Percentiles rank a stretch among this genome's conserved stretches.
phyloP scores from a whole-genome alignment of 2,329 filamentous ascomycete genomes.

The Beauveria rudraprayagi region DNA sequence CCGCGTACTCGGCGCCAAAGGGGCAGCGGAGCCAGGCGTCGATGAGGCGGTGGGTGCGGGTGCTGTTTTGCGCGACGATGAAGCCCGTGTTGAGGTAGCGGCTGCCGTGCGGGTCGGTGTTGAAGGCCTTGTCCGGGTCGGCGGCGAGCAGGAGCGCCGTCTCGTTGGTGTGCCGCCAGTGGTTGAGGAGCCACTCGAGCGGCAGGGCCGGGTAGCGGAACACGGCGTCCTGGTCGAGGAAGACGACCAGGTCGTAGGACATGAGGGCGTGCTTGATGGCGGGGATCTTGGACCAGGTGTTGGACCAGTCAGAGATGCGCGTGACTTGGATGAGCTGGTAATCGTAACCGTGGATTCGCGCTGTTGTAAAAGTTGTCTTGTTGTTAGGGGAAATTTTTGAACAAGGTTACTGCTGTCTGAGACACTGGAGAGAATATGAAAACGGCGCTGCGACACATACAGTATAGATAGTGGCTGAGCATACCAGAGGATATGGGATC shows the following conservation, averaged over 20 bases:
- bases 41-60: slow-evolving; percentile 13
- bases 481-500: background rate
- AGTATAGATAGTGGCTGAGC: slow-evolving; percentile 3
- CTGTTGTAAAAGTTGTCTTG: slow-evolving; percentile 13
- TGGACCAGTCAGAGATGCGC: slow-evolving; percentile 31
- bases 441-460: background rate
- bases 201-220: slow-evolving; percentile 34
- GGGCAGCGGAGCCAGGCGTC: slow-evolving; percentile 8
- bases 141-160: slow-evolving; percentile 38
- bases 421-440: no score
- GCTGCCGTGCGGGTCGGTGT: slow-evolving; percentile 27
- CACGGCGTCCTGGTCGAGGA: slow-evolving; percentile 36
- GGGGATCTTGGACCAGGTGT: slow-evolving; percentile 38
- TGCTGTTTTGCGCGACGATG: slow-evolving; percentile 29
- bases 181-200: slow-evolving; percentile 40
- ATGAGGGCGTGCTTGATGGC: slow-evolving; percentile 29
- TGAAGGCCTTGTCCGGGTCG: slow-evolving; percentile 32
- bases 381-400: background rate
- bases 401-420: no score
- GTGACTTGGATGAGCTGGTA: slow-evolving; percentile 38
- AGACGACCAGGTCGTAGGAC: slow-evolving; percentile 34
- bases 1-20: background rate
- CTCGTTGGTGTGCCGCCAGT: slow-evolving; percentile 32
- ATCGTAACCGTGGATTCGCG: slow-evolving; percentile 37
- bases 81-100: slow-evolving; percentile 35